Evolutionary conservation across 495 filamentous ascomycete species (phyloP), one percentile per base, ranked within the genome.

Genomic region (Talaromyces ruber): DNA sequence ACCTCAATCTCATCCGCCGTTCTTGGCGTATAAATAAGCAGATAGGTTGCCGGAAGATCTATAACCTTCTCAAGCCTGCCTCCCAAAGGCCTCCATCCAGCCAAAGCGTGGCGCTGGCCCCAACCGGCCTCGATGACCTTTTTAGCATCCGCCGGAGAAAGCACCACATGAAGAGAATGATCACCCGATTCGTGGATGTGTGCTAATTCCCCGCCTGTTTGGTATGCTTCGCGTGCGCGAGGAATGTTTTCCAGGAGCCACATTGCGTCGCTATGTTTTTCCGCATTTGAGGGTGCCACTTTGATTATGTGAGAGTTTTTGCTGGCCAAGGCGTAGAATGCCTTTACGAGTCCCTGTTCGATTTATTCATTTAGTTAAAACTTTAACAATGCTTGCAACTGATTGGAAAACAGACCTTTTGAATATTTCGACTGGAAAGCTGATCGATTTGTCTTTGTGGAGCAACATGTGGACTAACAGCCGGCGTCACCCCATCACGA

Each of bases 61-160:
- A 32, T 28, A n/a, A 29, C 7, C 26, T 53, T 28, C 8, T 53
- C 16, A n/a, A 26, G 12, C 11, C 9, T 24, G 16, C 34, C 39
- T 58, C 84, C 80, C 64, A 82, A 90, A 61, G 77, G 66, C 62
- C 76, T 68, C 25, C 79, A 83, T 63, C 86, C 85, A 3, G 89
- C 86, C 63, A 96, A 79, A 1, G 89, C 89, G 72, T 96, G 91
- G n/a, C 91, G 79, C 72, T 96, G 84, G n/a, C 89, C 92, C 91
- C 91, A 96, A 21, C 91, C 89, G 50, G 84, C 84, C 62, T 92
- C 86, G 34, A 96, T 75, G 21, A 96, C 79, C 65, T 86, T 80
- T 68, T 80, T 85, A 51, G 88, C 89, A 72, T 97, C 92, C 28
- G 87, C 84, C 1, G 90, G 90, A 61, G 92, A 85, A 24, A 96